Evolutionary conservation across 2,329 filamentous ascomycete species (phyloP).

Genomic region (Macrophomina pseudophaseolina): DNA sequence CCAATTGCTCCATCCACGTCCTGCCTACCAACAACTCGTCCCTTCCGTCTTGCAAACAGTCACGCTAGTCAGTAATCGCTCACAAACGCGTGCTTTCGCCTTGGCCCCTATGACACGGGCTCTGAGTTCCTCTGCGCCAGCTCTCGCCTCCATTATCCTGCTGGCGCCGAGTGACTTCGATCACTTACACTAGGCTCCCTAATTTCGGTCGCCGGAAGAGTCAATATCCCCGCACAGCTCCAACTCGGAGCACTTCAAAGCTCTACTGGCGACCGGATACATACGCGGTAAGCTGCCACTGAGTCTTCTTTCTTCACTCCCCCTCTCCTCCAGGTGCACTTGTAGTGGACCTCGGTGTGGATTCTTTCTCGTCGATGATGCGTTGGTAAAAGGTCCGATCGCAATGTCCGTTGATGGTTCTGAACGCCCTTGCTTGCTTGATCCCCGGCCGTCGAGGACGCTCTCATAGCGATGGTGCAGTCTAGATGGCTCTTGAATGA

Average conservation of each 20-base stretch:
- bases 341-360: background rate
- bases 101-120: constrained; percentile 1
- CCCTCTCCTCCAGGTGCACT: background rate
- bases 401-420: constrained; percentile 11
- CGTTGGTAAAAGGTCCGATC: constrained; percentile 26
- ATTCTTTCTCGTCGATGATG: constrained; percentile 17
- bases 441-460: constrained; percentile 6
- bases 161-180: background rate
- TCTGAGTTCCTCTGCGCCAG: background rate
- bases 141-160: background rate
- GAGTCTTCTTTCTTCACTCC: background rate
- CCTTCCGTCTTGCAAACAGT: background rate
- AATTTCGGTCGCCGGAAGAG: constrained; percentile 21
- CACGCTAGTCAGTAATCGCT: constrained; percentile 19
- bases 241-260: constrained; percentile 1
- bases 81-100: background rate
- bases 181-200: background rate
- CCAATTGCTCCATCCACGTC: background rate
- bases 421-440: background rate
- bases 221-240: background rate
- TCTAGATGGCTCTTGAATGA: background rate
- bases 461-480: constrained; percentile 10
- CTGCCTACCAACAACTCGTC: background rate
- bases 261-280: constrained; percentile 14
- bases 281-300: background rate